Evolutionary conservation across 306 rosid species (phyloP), one percentile per base, ranked within the genome.

Genomic region (Gynostemma pentaphyllum): DNA sequence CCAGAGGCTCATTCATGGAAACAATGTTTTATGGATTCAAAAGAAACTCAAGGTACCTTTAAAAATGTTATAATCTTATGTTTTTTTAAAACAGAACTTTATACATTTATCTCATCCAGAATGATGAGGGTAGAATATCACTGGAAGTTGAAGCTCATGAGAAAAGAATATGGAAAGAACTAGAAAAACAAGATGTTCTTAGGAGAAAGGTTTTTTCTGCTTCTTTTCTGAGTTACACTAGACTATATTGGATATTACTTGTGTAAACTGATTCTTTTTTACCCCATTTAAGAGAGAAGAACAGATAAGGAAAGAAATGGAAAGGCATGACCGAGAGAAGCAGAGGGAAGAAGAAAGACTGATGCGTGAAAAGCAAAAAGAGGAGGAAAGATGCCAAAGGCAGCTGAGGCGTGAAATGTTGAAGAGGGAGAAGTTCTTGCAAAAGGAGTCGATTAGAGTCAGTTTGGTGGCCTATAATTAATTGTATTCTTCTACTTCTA

Each of bases 141-240:
- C 77, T 80, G 46, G 95, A 85, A 67, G 69, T 85, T 79, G 95
- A 85, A 75, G 92, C 78, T 42, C 82, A 85, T n/a, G 92, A 87
- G 77, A 85, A 71, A 69, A 82, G 76, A 71, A 75, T 82, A 54
- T 74, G 82, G 57, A 87, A 85, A 75, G 95, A 87, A 72, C 83
- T 80, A 57, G 87, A 71, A 70, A 87, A 85, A 70, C 92, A 82
- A 79, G 92, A 87, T 80, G 77, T 85, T 50, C 52, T 87, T 68
- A 82, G 87, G 78, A 82, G 74, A 69, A 87, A 85, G 95, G 95
- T 87, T 40, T 63, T 24, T 14, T 44, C 39, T 54, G 26, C 5
- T 4, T 49, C 55, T 39, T 39, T 32, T 49, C 7, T 49, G 30
- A 49, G 23, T 49, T 23, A 23, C 23, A 4, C n/a, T 23, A 23